phyloP scores from a whole-genome alignment of 139 green algal species.

The Raphidocelis subcapitata region DNA sequence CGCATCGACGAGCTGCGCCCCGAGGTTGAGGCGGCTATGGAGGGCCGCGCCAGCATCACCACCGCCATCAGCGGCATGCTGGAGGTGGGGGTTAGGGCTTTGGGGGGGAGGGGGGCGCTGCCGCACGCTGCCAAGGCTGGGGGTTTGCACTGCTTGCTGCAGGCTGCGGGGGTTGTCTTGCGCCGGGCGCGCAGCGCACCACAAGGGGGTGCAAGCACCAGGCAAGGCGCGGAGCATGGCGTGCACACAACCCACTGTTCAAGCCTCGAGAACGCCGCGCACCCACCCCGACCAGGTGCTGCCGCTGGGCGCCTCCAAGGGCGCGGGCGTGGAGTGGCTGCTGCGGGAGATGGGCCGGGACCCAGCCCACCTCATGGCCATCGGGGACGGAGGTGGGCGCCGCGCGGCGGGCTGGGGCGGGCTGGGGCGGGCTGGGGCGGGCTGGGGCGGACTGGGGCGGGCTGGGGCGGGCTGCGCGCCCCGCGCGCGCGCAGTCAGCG shows the following conservation, averaged over 20 bases:
- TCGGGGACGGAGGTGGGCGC: constrained; percentile 69
- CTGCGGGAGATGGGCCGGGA: constrained; percentile 48
- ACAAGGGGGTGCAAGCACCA: no score
- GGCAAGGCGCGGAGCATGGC: no score
- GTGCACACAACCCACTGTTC: no score
- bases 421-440: neutral
- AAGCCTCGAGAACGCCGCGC: neutral
- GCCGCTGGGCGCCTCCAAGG: constrained; percentile 71
- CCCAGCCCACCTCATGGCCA: constrained; percentile 58
- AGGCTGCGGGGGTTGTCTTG: no score
- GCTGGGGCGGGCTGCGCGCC: no score
- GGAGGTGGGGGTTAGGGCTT: constrained; percentile 58
- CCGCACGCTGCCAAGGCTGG: no score
- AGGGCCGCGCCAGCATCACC: constrained; percentile 50
- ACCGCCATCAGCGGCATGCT: constrained; percentile 87
- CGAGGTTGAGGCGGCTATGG: constrained; percentile 31
- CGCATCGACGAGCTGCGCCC: constrained; percentile 46
- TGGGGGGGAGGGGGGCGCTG: neutral
- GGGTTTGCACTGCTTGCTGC: no score
- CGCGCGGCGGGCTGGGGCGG: neutral
- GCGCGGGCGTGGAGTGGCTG: constrained; percentile 47
- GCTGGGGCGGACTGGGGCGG: no score
- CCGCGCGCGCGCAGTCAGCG: no score
- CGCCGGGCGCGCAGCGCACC: no score
- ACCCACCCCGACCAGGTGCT: constrained; percentile 38